A percentile compares a stretch with the other conserved stretches of the same genome.
Evolutionary conservation across 2,329 filamentous ascomycete species (phyloP).

Genomic region (Fusarium mundagurra): DNA sequence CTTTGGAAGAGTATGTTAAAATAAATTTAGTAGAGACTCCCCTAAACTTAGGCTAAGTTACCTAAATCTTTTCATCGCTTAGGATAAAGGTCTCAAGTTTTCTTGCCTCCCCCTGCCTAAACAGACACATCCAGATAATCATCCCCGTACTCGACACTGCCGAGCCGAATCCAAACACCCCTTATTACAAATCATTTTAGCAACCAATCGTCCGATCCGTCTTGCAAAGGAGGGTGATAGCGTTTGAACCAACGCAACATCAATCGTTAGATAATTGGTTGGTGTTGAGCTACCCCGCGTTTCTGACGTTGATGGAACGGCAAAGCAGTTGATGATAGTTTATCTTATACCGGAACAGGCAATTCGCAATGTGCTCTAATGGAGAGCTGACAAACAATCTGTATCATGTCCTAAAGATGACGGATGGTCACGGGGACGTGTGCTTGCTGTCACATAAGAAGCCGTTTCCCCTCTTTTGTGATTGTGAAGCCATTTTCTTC

Average conservation of each 20-base stretch:
- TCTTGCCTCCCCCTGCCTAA: neutral
- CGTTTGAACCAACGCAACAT: neutral
- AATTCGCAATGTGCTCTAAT: neutral
- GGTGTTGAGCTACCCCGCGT: conserved; percentile 31
- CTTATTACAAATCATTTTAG: too few relatives aligned
- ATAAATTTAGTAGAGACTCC: neutral
- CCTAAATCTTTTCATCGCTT: neutral
- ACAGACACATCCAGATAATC: neutral
- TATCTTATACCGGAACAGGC: conserved; percentile 16
- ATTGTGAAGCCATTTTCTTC: neutral
- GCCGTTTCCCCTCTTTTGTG: conserved; percentile 13
- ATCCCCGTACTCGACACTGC: neutral
- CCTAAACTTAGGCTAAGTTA: neutral
- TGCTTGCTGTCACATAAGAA: conserved; percentile 4
- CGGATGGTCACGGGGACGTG: conserved; percentile 14
- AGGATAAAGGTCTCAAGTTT: neutral
- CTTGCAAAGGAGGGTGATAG: neutral
- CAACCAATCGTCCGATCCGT: neutral
- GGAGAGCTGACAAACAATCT: conserved; percentile 19
- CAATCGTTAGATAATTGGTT: neutral
- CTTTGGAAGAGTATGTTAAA: neutral
- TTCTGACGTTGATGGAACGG: conserved; percentile 32
- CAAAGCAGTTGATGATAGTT: neutral
- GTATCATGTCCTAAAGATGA: conserved; percentile 1
- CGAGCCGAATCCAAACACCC: neutral